Conservation (phyloP, 1,139 yeast species). For the Taiozyma sp. region DNA sequence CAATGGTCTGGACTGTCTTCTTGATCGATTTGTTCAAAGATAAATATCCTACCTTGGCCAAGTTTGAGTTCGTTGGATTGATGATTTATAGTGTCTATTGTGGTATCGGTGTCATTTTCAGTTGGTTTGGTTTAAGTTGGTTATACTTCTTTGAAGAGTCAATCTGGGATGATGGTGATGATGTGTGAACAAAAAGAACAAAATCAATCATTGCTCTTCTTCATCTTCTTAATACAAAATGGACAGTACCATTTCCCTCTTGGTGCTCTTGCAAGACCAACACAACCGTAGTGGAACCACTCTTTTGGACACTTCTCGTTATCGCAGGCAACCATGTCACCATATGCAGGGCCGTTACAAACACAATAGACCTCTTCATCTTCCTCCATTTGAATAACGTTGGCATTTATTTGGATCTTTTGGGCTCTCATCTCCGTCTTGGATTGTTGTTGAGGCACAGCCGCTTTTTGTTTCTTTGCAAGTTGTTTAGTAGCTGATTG, state of each 20-base stretch:
- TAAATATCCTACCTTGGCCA: slow-evolving; percentile 44
- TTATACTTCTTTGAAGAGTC: slow-evolving; percentile 75
- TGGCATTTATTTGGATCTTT: neutral
- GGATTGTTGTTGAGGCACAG: neutral
- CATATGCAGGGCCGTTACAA: slow-evolving; percentile 66
- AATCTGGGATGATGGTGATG: slow-evolving; percentile 41
- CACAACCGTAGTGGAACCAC: slow-evolving; percentile 81
- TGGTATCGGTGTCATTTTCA: slow-evolving; percentile 75
- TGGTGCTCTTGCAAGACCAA: slow-evolving; percentile 64
- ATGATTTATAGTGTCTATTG: slow-evolving; percentile 87
- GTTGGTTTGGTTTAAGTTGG: slow-evolving; percentile 92
- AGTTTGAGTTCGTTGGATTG: slow-evolving; percentile 67
- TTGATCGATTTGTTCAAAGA: slow-evolving; percentile 53
- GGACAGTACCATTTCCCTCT: slow-evolving; percentile 77
- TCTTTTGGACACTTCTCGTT: slow-evolving; percentile 64
- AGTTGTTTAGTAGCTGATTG: neutral
- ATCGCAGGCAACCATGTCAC: slow-evolving; percentile 81
- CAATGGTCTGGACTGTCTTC: slow-evolving; percentile 54
- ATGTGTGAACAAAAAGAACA: neutral
- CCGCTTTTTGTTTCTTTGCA: neutral
- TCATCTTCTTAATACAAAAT: slow-evolving; percentile 36
- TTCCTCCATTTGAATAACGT: slow-evolving; percentile 28
- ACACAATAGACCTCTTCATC: slow-evolving; percentile 55
- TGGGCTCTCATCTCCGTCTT: neutral
- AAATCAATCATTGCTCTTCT: neutral